phyloP scores from a whole-genome alignment of 257 asterid genomes.

The Handroanthus guayacan region DNA sequence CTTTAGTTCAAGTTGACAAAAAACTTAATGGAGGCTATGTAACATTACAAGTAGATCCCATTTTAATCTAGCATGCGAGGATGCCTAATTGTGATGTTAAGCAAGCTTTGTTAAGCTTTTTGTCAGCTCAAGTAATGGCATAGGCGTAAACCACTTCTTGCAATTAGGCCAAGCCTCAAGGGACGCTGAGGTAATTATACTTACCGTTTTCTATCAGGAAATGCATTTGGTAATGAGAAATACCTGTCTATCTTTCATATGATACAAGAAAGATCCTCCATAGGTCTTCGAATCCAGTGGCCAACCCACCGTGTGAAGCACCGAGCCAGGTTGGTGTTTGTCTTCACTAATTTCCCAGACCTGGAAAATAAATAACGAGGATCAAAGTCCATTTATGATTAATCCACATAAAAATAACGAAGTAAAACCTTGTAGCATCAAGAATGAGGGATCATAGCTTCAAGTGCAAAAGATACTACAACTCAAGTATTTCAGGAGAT shows the following conservation, averaged over 20 bases:
- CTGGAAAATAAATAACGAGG: constrained; percentile 51
- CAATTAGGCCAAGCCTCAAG: too few species aligned
- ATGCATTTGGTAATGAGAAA: constrained; percentile 19
- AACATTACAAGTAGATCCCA: too few species aligned
- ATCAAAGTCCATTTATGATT: constrained; percentile 23
- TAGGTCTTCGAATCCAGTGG: constrained; percentile 87
- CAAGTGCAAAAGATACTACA: background rate
- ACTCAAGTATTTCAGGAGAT: constrained; percentile 7
- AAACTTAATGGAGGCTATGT: background rate
- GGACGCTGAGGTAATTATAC: too few species aligned
- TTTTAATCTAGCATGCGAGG: too few species aligned
- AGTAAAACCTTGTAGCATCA: background rate
- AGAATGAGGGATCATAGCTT: background rate
- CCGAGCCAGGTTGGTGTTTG: constrained; percentile 80
- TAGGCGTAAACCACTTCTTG: too few species aligned
- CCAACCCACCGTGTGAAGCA: constrained; percentile 96
- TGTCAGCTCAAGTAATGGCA: too few species aligned
- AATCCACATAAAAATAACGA: constrained; percentile 8
- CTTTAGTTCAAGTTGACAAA: too few species aligned
- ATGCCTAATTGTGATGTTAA: too few species aligned
- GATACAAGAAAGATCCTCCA: constrained; percentile 97
- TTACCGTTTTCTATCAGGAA: background rate
- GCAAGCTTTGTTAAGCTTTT: too few species aligned
- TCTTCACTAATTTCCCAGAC: constrained; percentile 91
- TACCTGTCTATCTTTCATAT: constrained; percentile 94